Percentiles rank a stretch among this genome's conserved stretches.
These are phyloP conservation scores for Coemansia sp. DNA, from an alignment of 192 early-diverging fungal species.

Conservation along the genomic window DNA sequence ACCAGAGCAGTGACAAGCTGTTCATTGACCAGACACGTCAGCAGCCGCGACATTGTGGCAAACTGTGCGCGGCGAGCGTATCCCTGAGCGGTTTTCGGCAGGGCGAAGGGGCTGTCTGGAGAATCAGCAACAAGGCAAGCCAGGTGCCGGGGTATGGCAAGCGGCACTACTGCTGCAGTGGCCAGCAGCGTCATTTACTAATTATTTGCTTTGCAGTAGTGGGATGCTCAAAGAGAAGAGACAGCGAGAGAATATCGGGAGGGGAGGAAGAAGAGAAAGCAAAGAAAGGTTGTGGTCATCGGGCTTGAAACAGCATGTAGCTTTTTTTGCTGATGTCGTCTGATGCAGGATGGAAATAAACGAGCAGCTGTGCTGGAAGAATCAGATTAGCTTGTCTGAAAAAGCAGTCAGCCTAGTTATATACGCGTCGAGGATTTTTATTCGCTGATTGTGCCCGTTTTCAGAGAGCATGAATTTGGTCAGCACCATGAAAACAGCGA, in stretches of 20 bases:
- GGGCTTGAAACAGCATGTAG: no score
- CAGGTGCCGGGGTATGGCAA: background rate
- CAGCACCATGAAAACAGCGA: background rate
- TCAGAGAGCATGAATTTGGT: background rate
- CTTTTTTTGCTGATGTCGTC: no score
- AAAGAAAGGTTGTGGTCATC: no score
- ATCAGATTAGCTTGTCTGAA: background rate
- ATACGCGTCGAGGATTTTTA: background rate
- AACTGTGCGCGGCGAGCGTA: conserved; percentile 20
- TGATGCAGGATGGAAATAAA: no score
- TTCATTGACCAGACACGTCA: conserved; percentile 52
- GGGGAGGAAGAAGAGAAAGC: background rate
- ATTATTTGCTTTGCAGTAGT: no score
- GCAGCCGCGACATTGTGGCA: conserved; percentile 53
- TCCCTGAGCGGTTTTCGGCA: background rate
- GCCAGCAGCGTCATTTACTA: background rate
- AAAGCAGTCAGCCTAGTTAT: background rate
- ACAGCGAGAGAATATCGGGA: background rate
- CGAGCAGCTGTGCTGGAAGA: no score
- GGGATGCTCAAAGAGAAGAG: no score
- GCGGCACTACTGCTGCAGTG: background rate
- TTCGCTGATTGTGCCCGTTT: background rate
- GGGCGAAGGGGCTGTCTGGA: background rate
- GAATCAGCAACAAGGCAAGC: background rate
- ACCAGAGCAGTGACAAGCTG: conserved; percentile 19